phyloP scores from a whole-genome alignment of 2,329 filamentous ascomycete genomes.

The Cryphonectria naterciae region DNA sequence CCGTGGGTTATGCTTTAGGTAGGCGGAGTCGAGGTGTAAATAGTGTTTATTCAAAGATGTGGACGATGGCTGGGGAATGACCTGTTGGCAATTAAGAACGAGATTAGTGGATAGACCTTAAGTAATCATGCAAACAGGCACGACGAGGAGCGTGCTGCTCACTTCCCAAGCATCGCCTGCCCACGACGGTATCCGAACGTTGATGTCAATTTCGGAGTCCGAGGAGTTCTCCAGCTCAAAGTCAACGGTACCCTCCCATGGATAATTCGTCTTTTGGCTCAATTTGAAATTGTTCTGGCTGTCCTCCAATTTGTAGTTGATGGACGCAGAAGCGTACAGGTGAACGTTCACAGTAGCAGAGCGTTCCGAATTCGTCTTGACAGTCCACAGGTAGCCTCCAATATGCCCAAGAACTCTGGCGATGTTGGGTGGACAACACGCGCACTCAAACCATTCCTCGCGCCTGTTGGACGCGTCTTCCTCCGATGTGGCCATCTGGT shows the following conservation, averaged over 20 bases:
- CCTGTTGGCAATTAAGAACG: neutral
- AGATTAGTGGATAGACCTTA: neutral
- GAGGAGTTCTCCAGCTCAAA: slow-evolving; percentile 46
- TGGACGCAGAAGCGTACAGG: slow-evolving; percentile 53
- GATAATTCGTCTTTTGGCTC: slow-evolving; percentile 57
- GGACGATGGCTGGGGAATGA: slow-evolving; percentile 9
- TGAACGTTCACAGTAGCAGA: slow-evolving; percentile 51
- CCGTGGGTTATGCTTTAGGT: slow-evolving; percentile 41
- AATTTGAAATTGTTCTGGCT: slow-evolving; percentile 42
- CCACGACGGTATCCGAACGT: slow-evolving; percentile 60
- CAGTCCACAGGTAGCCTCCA: slow-evolving; percentile 60
- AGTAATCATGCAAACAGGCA: neutral
- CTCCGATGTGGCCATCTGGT: slow-evolving; percentile 61
- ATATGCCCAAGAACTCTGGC: slow-evolving; percentile 57
- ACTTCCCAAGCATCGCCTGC: slow-evolving; percentile 39
- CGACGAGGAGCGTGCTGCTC: neutral
- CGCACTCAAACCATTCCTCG: slow-evolving; percentile 61
- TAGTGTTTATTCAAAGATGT: slow-evolving; percentile 47
- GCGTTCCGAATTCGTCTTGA: slow-evolving; percentile 32
- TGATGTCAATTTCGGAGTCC: slow-evolving; percentile 44
- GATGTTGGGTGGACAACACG: slow-evolving; percentile 65
- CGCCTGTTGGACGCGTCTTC: slow-evolving; percentile 51
- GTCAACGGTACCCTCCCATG: slow-evolving; percentile 56
- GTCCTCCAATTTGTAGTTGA: slow-evolving; percentile 44
- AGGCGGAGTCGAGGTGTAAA: slow-evolving; percentile 47